Evolutionary conservation across 169 alveolate species (phyloP).

Genomic region (Plasmodium malariae): DNA sequence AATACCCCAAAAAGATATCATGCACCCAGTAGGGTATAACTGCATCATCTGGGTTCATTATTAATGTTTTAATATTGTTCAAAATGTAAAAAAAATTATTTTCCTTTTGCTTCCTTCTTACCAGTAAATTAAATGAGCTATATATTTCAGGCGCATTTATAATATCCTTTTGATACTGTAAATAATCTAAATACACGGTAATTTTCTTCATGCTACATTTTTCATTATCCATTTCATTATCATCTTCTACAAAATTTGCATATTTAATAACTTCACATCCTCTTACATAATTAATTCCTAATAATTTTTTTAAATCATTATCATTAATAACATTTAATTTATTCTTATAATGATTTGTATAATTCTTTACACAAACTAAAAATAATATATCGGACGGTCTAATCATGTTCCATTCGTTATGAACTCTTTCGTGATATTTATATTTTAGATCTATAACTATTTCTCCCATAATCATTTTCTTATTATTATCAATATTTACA

Average conservation of each 20-base stretch:
- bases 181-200: constrained; percentile 87
- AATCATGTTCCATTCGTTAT: constrained; percentile 76
- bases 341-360: constrained; percentile 60
- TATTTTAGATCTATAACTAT: constrained; percentile 55
- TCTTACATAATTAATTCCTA: constrained; percentile 74
- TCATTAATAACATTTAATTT: constrained; percentile 60
- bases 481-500: constrained; percentile 44
- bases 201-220: constrained; percentile 77
- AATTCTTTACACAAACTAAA: constrained; percentile 72
- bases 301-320: constrained; percentile 54
- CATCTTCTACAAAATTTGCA: constrained; percentile 77
- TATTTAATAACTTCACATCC: constrained; percentile 66
- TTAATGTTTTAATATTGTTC: constrained; percentile 87
- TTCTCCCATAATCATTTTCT: constrained; percentile 49
- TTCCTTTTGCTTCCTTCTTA: constrained; percentile 91
- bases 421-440: constrained; percentile 42
- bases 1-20: constrained; percentile 88
- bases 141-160: constrained; percentile 87
- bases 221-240: constrained; percentile 79
- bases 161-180: constrained; percentile 87
- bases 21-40: constrained; percentile 87
- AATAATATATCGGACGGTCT: constrained; percentile 60
- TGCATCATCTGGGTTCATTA: constrained; percentile 85
- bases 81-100: constrained; percentile 92
- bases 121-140: constrained; percentile 87